Evolutionary conservation across 2,329 filamentous ascomycete genomes (phyloP), one percentile per base, ranked within the genome.

Genomic region (Graphium sp.): DNA sequence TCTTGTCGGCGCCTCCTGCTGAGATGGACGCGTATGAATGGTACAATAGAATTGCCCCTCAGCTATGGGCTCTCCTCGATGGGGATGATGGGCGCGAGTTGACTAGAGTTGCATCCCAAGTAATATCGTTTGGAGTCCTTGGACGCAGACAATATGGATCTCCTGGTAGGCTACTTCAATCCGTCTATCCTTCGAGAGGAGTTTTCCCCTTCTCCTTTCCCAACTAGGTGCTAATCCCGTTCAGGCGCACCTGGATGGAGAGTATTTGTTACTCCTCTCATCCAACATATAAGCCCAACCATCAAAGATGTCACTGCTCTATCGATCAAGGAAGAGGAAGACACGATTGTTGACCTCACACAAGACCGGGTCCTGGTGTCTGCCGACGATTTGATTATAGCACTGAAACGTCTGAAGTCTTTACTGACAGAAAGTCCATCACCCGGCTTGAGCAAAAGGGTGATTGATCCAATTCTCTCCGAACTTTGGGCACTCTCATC

Each of bases 71-170:
- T 7, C 55, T 82, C 1, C 53, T 82, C 3, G 73, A 80, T 40
- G 74, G 72, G 14, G 44, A 49, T 2, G 60, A 65, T 7, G 70
- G 69, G 0, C 49, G 53, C 10, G 71, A 74, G 36, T 51, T 76
- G 31, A 58, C 59, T 26, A 68, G 60, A 41, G 69, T 62, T 8
- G 66, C 68, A 8, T 58, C 67, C 0, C 72, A 72, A 37, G 60
- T 76, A 12, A 70, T 76, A 35, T 68, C 68, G 2, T 75, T 68
- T 40, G 74, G 76, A 0, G 68, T 82, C 12, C 46, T 82, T 7
- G 74, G 72, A 3, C 67, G 63, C 33, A 74, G 61, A 39, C 55
- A 63, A 16, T 68, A 60, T 28, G 76, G 76, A 8, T 71, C 73
- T 6, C 74, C 73, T 27, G 72, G 71, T 51, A 40, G 31, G 22